Evolutionary conservation across 148 eudicot genomes (phyloP), one percentile per base, ranked within the genome.

Genomic region (Rhododendron williamsianum): DNA sequence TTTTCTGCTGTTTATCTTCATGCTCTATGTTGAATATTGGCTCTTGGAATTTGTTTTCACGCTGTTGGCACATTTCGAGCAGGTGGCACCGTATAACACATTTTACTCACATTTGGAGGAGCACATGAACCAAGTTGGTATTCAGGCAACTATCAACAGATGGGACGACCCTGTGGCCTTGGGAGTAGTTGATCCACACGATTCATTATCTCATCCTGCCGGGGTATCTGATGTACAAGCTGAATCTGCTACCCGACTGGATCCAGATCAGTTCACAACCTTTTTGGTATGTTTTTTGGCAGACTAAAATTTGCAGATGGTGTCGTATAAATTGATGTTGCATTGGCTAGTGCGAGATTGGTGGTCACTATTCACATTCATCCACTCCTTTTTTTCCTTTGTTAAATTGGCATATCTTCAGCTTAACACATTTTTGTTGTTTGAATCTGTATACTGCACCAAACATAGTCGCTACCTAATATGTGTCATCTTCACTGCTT

Each of bases 71-170:
- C 18, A 71, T 74, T 58, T 82, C 54, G 48, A 80, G 38, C 89
- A 97, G 99, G 99, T 97, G 87, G 99, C 96, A 77, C 99, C 98
- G 36, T 97, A 92, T 87, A 95, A 97, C 86, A 95, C 99, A 27
- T 94, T 87, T 87, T 97, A 97, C 85, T 90, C 95, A n/a, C 95
- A 91, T 84, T 90, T 97, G 92, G 99, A 93, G 90, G 96, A 95
- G 84, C 99, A 97, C 90, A 87, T 97, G 94, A 88, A 87, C 88
- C 93, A 93, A 94, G 94, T 92, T 78, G 98, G 99, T 84, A 80
- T 95, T 79, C 94, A 91, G 82, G 91, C 98, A 83, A 91, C 91
- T 72, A 87, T 93, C 73, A 97, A 94, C 89, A 92, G 87, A 88
- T 97, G 99, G 99, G 95, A 94, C 83, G 95, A 95, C 82, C 94